Evolutionary conservation across 1,284 basidiomycete genomes (phyloP), one percentile per base, ranked within the genome.

Genomic region (Xerocomus amazonicus): DNA sequence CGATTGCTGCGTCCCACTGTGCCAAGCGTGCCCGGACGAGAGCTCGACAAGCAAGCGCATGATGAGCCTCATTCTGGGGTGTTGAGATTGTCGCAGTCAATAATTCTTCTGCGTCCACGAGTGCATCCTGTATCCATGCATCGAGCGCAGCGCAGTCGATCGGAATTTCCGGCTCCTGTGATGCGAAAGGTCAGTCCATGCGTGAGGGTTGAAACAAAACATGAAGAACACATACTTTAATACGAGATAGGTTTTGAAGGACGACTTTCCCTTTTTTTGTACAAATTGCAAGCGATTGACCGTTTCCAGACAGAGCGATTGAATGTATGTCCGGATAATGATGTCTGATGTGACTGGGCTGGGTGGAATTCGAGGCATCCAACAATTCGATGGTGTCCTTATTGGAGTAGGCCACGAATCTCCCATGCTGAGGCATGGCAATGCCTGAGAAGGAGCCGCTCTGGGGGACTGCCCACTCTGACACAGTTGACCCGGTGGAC

Each of bases 1-100:
- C 8, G 17, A 53, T 27, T 1, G 51, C 51, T 5, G 6, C 32
- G 3, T 51, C 36, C 26, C 39, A 53, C 4, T 32, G 14, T 34
- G 4, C 4, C 19, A 53, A 10, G 42, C 44, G 35, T 37, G 42
- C 34, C 1, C 37, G 16, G 1, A 53, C 16, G 13, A 55, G 41
- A 8, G 51, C 44, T 29, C 53, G 40, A 35, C 31, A 41, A 4
- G 51, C 42, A 9, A 55, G 35, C 9, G 28, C 9, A 29, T 54
- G 35, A 35, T 45, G 37, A 2, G 8, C 12, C 14, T 29, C 2
- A 4, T 28, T 44, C n/a, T 1, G 31, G 8, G 50, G 44, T 19
- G 9, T 27, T 3, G 28, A 1, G 5, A 48, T 38, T 31, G 33
- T 16, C n/a, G 9, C 29, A 3, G 36, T 38, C 9, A 44, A 17